phyloP scores from a whole-genome alignment of 768 basidiomycete genomes.

The Filobasidium wieringae region DNA sequence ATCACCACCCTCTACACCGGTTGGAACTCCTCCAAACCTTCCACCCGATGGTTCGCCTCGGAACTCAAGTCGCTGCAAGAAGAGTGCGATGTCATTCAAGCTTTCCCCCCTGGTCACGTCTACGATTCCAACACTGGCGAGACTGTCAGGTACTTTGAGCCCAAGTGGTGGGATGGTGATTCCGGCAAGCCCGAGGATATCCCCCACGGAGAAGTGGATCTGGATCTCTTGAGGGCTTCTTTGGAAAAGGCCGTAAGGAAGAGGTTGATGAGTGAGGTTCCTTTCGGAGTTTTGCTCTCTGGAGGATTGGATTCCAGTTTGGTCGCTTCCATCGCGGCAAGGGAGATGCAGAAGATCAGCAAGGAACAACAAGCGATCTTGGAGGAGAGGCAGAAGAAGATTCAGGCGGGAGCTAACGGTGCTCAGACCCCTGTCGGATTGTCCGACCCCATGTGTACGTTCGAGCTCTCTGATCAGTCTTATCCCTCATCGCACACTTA shows the following conservation, averaged over 20 bases:
- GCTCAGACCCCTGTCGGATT: conserved; percentile 13
- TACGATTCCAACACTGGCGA: conserved; percentile 74
- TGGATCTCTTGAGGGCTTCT: conserved; percentile 59
- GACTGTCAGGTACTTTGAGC: conserved; percentile 72
- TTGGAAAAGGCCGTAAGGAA: conserved; percentile 88
- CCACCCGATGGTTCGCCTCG: conserved; percentile 79
- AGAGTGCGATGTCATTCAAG: conserved; percentile 85
- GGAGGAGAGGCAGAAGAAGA: conserved; percentile 40
- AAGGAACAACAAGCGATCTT: conserved; percentile 63
- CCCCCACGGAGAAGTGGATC: conserved; percentile 54
- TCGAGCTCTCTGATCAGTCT: conserved; percentile 14
- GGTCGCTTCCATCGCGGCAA: conserved; percentile 85
- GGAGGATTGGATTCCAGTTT: conserved; percentile 92
- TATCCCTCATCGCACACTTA: neutral
- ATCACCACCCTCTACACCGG: conserved; percentile 99
- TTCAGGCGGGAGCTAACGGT: conserved; percentile 22
- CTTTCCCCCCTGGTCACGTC: conserved; percentile 95
- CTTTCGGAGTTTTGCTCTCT: conserved; percentile 88
- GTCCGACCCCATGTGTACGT: conserved; percentile 2
- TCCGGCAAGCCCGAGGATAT: conserved; percentile 50
- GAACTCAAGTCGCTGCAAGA: conserved; percentile 84
- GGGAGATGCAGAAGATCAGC: conserved; percentile 87
- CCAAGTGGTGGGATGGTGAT: conserved; percentile 83
- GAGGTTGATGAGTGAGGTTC: conserved; percentile 94
- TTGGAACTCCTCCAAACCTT: conserved; percentile 71